A percentile compares a stretch with the other conserved stretches of the same genome.
These are phyloP conservation scores for Taphrina wiesneri DNA, from an alignment of 1,139 yeast genomes.

Conservation along the genomic window DNA sequence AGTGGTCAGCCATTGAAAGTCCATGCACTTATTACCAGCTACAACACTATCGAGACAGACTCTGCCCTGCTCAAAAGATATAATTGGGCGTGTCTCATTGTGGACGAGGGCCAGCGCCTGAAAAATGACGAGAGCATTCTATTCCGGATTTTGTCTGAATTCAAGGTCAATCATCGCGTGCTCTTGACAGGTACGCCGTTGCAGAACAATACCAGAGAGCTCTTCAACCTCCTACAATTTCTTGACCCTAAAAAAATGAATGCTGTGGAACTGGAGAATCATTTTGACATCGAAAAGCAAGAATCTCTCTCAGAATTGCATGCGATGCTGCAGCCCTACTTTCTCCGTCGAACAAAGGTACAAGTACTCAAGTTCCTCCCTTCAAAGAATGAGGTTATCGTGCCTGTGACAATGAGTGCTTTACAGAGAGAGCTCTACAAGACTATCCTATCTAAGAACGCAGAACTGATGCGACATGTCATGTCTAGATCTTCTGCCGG, in stretches of 20 bases:
- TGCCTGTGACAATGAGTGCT: slow-evolving; percentile 40
- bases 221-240: slow-evolving; percentile 45
- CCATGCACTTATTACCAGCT: slow-evolving; percentile 75
- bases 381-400: slow-evolving; percentile 39
- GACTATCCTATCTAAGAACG: slow-evolving; percentile 39
- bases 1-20: slow-evolving; percentile 56
- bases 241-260: slow-evolving; percentile 37
- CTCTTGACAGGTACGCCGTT: slow-evolving; percentile 86
- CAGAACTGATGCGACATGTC: slow-evolving; percentile 36
- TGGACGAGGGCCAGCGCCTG: slow-evolving; percentile 89
- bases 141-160: slow-evolving; percentile 69
- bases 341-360: slow-evolving; percentile 39
- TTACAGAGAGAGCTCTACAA: slow-evolving; percentile 39
- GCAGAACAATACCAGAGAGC: slow-evolving; percentile 79
- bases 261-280: slow-evolving; percentile 31
- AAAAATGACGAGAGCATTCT: slow-evolving; percentile 75
- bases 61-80: slow-evolving; percentile 65
- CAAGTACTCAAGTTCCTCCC: slow-evolving; percentile 40
- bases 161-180: slow-evolving; percentile 72
- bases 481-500: slow-evolving; percentile 28
- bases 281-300: slow-evolving; percentile 33
- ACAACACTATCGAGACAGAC: slow-evolving; percentile 76
- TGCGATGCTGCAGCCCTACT: slow-evolving; percentile 36
- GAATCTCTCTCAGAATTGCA: slow-evolving; percentile 38
- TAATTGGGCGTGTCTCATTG: slow-evolving; percentile 82